Conservation (phyloP, 2,329 filamentous ascomycete species). For the Gaeumannomyces sp. region DNA sequence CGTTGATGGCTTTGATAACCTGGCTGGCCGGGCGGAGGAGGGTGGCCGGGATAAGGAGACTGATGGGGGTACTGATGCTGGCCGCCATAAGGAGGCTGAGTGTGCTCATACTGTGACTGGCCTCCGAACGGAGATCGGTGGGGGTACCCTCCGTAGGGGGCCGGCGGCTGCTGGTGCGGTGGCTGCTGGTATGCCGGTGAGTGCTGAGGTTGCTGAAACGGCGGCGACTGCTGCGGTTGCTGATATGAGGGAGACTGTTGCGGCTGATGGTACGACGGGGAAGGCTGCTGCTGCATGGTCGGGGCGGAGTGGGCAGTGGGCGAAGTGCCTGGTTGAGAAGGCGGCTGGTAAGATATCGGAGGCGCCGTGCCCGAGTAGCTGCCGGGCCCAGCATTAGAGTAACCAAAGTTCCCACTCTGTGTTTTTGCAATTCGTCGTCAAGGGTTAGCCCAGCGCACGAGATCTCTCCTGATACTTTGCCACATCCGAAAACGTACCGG, state of each 20-base stretch:
- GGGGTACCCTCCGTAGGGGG: conserved; percentile 15
- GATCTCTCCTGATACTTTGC: neutral
- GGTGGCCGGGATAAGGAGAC: conserved; percentile 12
- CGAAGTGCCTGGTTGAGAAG: conserved; percentile 20
- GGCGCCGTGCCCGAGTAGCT: conserved; percentile 59
- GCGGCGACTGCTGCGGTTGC: conserved; percentile 9
- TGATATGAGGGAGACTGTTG: conserved; percentile 14
- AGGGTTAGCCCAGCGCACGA: neutral
- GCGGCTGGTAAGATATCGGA: conserved; percentile 51
- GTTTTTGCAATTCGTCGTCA: conserved; percentile 2
- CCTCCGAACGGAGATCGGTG: conserved; percentile 16
- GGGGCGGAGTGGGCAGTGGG: conserved; percentile 15
- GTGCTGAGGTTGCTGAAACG: conserved; percentile 17
- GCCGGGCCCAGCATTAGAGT: conserved; percentile 48
- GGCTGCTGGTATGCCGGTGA: conserved; percentile 19
- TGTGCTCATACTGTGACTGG: conserved; percentile 5
- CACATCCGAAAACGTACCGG: conserved; percentile 27
- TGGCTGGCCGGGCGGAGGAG: neutral
- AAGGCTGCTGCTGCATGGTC: conserved; percentile 15
- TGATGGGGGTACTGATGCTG: conserved; percentile 11
- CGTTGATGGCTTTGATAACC: conserved; percentile 5
- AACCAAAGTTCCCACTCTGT: conserved; percentile 55
- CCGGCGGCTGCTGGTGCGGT: conserved; percentile 21
- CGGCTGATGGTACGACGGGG: conserved; percentile 14
- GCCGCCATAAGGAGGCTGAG: neutral